Percentiles rank a stretch among this genome's conserved stretches.
Evolutionary conservation across 2,329 filamentous ascomycete genomes (phyloP).

Genomic region (Macrophomina pseudophaseolina): DNA sequence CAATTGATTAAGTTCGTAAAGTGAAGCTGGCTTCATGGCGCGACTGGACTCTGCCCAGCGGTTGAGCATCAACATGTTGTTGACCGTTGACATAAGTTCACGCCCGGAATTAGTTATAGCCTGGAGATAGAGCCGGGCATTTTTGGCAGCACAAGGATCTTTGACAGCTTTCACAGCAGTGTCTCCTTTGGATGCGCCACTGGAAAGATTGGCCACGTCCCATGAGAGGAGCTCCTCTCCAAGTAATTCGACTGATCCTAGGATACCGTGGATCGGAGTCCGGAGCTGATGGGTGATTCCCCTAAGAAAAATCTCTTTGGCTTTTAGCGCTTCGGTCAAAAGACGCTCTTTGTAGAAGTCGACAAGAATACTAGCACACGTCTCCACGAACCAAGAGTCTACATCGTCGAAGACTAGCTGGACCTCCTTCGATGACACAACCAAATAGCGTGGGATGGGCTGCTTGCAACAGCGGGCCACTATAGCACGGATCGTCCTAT

Average conservation of each 20-base stretch:
- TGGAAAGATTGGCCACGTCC: constrained; percentile 31
- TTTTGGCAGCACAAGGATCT: constrained; percentile 26
- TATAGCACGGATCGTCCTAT: constrained; percentile 46
- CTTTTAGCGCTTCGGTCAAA: constrained; percentile 48
- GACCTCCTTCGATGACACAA: constrained; percentile 49
- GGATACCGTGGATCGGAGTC: constrained; percentile 56
- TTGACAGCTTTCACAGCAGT: too few relatives aligned
- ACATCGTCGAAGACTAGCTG: constrained; percentile 54
- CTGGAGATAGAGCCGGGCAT: constrained; percentile 35
- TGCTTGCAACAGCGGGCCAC: constrained; percentile 43
- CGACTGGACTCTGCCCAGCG: constrained; percentile 46
- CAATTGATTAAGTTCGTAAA: constrained; percentile 40
- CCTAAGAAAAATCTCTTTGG: constrained; percentile 53
- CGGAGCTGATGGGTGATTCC: constrained; percentile 55
- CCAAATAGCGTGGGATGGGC: constrained; percentile 40
- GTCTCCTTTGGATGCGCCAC: not conserved
- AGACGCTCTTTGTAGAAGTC: constrained; percentile 47
- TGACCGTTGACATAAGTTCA: constrained; percentile 53
- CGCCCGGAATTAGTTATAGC: constrained; percentile 49
- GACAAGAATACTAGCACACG: constrained; percentile 47
- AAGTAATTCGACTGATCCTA: constrained; percentile 49
- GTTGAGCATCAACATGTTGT: constrained; percentile 51
- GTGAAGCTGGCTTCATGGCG: constrained; percentile 31
- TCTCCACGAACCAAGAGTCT: constrained; percentile 53
- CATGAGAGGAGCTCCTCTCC: constrained; percentile 45